Conservation (phyloP, 768 basidiomycete species). For the Suillus occidentalis region DNA sequence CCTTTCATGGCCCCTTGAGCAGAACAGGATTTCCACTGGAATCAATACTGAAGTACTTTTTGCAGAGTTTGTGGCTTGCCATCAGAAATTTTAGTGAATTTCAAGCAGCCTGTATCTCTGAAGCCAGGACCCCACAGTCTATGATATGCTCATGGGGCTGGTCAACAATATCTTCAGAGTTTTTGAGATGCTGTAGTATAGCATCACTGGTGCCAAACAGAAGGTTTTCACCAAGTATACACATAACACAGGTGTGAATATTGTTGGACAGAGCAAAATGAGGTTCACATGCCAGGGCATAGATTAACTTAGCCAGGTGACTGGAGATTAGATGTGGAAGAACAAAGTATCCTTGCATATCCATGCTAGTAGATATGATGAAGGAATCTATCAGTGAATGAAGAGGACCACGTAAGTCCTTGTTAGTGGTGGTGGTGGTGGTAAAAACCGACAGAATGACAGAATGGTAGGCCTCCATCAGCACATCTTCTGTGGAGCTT, state of each 20-base stretch:
- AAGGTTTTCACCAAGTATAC: not conserved
- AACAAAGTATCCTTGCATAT: not conserved
- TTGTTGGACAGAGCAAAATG: not conserved
- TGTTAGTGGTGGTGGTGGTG: not conserved
- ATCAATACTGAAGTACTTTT: not conserved
- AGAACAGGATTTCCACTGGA: not conserved
- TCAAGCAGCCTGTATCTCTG: not conserved
- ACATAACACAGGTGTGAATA: not conserved
- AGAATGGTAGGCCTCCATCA: not conserved
- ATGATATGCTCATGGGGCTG: not conserved
- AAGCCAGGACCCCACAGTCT: not conserved
- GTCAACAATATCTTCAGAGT: not conserved
- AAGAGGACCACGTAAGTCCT: not conserved
- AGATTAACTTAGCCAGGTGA: not conserved
- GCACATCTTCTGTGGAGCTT: not conserved
- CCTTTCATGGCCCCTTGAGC: not conserved
- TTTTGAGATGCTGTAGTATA: not conserved
- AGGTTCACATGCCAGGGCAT: not conserved
- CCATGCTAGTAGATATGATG: not conserved
- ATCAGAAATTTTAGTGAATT: not conserved
- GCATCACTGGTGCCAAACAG: not conserved
- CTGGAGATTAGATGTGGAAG: not conserved
- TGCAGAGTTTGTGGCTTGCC: not conserved
- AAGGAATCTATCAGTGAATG: not conserved
- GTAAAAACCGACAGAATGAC: not conserved